phyloP scores from a whole-genome alignment of 352 stramenopile genomes.

The Pythium sukuiense region DNA sequence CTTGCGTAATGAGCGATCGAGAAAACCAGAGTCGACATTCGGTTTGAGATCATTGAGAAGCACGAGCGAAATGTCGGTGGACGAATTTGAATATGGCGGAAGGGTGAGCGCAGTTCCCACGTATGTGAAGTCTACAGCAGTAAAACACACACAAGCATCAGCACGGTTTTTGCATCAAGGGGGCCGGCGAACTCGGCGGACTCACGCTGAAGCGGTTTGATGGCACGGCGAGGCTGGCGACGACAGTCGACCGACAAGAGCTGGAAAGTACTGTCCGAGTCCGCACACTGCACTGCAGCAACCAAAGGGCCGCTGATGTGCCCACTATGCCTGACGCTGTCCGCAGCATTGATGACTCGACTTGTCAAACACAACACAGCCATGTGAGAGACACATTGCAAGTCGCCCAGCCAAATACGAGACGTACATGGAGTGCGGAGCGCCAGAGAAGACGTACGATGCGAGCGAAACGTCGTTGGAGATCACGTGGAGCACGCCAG shows the following conservation, averaged over 20 bases:
- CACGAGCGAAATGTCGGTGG: background rate
- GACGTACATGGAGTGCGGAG: conserved; percentile 50
- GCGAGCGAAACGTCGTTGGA: conserved; percentile 42
- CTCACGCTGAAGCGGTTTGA: conserved; percentile 23
- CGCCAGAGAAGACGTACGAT: conserved; percentile 44
- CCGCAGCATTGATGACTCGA: background rate
- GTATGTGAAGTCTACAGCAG: conserved; percentile 17
- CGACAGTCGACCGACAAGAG: conserved; percentile 43
- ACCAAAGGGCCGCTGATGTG: conserved; percentile 10
- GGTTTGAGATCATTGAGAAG: conserved; percentile 13
- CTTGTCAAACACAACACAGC: background rate
- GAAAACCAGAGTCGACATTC: background rate
- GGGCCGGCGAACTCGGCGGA: background rate
- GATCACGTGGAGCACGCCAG: conserved; percentile 47
- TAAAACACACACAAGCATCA: background rate
- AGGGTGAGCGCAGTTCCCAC: conserved; percentile 3
- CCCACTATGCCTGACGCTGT: background rate
- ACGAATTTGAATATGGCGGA: background rate
- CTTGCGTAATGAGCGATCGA: conserved; percentile 16
- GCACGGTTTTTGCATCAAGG: background rate
- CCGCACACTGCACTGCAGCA: conserved; percentile 44
- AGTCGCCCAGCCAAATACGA: no score
- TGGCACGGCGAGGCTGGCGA: background rate
- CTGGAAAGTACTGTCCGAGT: conserved; percentile 49
- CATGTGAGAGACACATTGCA: background rate